A percentile compares a stretch with the other conserved stretches of the same genome.
phyloP scores from a whole-genome alignment of 2,329 filamentous ascomycete species.

The Dothistroma septosporum region DNA sequence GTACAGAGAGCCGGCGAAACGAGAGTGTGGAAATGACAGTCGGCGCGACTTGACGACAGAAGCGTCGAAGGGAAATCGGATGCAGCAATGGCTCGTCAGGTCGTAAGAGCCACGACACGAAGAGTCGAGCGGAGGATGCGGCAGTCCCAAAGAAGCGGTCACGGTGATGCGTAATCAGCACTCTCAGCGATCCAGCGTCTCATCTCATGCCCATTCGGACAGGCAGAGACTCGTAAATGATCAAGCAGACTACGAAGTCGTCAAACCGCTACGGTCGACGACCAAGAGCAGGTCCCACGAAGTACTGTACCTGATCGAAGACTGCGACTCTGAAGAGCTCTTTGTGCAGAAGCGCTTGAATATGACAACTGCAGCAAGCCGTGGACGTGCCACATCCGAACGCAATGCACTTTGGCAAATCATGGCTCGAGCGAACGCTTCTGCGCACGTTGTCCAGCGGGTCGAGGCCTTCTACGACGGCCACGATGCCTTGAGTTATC shows the following conservation, averaged over 20 bases:
- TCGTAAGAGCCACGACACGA: background rate
- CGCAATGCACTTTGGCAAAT: slow-evolving; percentile 16
- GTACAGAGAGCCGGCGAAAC: background rate
- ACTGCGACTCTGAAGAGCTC: slow-evolving; percentile 3
- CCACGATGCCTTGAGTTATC: background rate
- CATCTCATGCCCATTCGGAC: background rate
- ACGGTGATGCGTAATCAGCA: background rate
- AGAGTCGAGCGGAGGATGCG: background rate
- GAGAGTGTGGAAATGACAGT: background rate
- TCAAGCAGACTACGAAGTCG: slow-evolving; percentile 7
- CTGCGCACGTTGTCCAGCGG: slow-evolving; percentile 12
- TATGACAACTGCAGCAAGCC: background rate
- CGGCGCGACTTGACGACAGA: background rate
- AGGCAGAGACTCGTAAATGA: background rate
- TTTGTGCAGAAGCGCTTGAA: slow-evolving; percentile 17
- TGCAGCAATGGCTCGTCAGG: background rate
- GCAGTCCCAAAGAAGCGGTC: background rate
- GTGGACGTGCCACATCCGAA: slow-evolving; percentile 11
- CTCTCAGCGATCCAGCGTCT: background rate
- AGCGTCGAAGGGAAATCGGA: background rate
- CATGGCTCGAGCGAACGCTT: background rate
- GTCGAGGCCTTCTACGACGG: slow-evolving; percentile 12
- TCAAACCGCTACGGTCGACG: slow-evolving; percentile 4
- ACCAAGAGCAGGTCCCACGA: slow-evolving; percentile 2
- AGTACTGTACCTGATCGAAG: slow-evolving; percentile 14